phyloP scores from a whole-genome alignment of 2,329 filamentous ascomycete genomes.

The Fusarium oxysporum region DNA sequence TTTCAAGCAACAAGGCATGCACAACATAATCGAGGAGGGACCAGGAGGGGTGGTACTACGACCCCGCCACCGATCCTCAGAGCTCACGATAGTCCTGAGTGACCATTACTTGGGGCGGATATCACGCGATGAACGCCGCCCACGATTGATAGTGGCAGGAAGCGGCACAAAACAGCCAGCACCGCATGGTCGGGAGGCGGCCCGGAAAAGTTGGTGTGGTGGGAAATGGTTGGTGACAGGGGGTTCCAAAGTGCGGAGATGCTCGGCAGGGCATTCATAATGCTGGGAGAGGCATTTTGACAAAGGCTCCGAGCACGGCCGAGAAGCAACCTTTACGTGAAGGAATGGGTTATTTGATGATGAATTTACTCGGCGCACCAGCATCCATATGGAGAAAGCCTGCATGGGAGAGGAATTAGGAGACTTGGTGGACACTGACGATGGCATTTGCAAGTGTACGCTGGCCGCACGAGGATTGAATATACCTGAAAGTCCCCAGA shows the following conservation, averaged over 20 bases:
- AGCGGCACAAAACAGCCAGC: constrained; percentile 10
- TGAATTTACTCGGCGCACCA: constrained; percentile 25
- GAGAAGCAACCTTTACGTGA: neutral
- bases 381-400: neutral
- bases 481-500: constrained; percentile 34
- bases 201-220: constrained; percentile 28
- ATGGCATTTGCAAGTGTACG: constrained; percentile 30
- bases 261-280: constrained; percentile 5
- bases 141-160: constrained; percentile 9
- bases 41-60: constrained; percentile 13
- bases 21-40: constrained; percentile 9
- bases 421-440: constrained; percentile 10
- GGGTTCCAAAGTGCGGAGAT: constrained; percentile 18
- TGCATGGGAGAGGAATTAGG: constrained; percentile 5
- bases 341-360: constrained; percentile 8
- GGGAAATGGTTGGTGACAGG: constrained; percentile 17
- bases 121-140: constrained; percentile 1
- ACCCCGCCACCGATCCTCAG: constrained; percentile 10
- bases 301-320: neutral
- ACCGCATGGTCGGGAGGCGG: constrained; percentile 19
- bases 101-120: constrained; percentile 10
- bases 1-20: constrained; percentile 11
- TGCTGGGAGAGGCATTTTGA: constrained; percentile 14
- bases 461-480: constrained; percentile 35
- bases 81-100: constrained; percentile 12